Percentiles rank a stretch among this genome's conserved stretches.
Evolutionary conservation across 768 basidiomycete species (phyloP).

Genomic region (Boletus subparvulus): DNA sequence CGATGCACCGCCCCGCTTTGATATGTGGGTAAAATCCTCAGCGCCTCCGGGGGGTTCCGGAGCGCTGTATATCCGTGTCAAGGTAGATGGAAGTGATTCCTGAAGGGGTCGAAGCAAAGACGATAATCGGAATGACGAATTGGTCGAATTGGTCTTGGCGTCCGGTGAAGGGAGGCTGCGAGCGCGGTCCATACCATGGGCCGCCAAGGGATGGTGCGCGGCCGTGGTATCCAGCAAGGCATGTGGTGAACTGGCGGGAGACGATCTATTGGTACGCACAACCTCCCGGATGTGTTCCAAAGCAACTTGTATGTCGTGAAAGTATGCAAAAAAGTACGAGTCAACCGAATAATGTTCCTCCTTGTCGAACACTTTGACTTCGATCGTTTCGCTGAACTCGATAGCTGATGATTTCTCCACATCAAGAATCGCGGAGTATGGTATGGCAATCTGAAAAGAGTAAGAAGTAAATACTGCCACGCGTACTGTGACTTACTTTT

Average conservation of each 20-base stretch:
- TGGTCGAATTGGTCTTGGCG: conserved; percentile 35
- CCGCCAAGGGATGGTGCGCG: conserved; percentile 31
- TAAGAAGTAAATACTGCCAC: conserved; percentile 3
- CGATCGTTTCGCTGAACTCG: conserved; percentile 96
- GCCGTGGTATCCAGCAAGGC: conserved; percentile 61
- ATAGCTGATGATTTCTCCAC: conserved; percentile 86
- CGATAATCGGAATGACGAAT: conserved; percentile 60
- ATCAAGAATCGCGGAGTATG: conserved; percentile 85
- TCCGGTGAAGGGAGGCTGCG: conserved; percentile 38
- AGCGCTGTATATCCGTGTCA: conserved; percentile 32
- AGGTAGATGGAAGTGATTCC: conserved; percentile 45
- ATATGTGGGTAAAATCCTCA: conserved; percentile 75
- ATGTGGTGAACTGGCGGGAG: conserved; percentile 21
- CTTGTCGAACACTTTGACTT: conserved; percentile 87
- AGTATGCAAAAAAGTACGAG: conserved; percentile 95
- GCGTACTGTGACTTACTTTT: conserved; percentile 53
- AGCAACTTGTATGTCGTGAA: conserved; percentile 74
- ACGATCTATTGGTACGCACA: conserved; percentile 55
- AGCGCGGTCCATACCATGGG: conserved; percentile 40
- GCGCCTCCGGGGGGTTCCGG: conserved; percentile 37
- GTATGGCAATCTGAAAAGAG: conserved; percentile 76
- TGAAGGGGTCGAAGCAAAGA: conserved; percentile 69
- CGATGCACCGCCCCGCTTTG: conserved; percentile 50
- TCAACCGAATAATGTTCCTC: conserved; percentile 73
- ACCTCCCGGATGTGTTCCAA: conserved; percentile 80